Evolutionary conservation across 352 stramenopile genomes (phyloP).

Genomic region (Thraustochytrium striatum): DNA sequence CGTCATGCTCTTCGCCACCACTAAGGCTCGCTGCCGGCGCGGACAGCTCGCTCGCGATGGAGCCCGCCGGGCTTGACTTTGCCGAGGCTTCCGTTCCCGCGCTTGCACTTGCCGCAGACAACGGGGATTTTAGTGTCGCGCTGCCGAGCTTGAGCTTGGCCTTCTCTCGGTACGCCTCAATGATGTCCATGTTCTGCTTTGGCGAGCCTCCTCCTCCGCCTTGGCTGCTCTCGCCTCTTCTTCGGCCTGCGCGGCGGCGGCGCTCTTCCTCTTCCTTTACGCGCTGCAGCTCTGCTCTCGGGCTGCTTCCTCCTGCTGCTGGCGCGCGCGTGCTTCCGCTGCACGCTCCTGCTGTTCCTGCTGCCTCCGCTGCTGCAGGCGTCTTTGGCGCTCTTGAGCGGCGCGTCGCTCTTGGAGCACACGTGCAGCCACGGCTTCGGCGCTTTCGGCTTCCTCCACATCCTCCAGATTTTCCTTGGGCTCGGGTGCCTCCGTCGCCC

Average conservation of each 20-base stretch:
- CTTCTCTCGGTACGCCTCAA: constrained; percentile 33
- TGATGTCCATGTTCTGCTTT: constrained; percentile 18
- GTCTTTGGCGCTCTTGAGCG: constrained; percentile 4
- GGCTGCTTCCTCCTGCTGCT: not conserved
- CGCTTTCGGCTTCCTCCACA: constrained; percentile 2
- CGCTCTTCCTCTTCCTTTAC: not conserved
- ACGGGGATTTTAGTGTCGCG: not conserved
- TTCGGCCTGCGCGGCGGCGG: not conserved
- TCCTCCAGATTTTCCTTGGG: not conserved
- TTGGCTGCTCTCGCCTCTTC: not conserved
- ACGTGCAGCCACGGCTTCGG: not conserved
- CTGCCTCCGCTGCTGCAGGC: not conserved
- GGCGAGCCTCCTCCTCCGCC: not conserved
- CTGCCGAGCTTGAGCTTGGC: not conserved
- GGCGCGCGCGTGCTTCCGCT: not conserved
- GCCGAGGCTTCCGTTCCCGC: not conserved
- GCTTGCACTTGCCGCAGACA: not conserved
- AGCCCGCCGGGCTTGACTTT: not conserved
- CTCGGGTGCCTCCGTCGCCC: not conserved
- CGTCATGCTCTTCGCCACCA: not conserved
- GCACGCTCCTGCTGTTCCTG: not conserved
- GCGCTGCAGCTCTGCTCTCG: not conserved
- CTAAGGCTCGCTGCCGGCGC: not conserved
- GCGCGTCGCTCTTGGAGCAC: not conserved
- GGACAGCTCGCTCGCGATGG: not conserved